Percentiles rank a stretch among this genome's conserved stretches.
Conservation (phyloP, 2,329 filamentous ascomycete genomes). For the Teratosphaeria epicoccoides region DNA sequence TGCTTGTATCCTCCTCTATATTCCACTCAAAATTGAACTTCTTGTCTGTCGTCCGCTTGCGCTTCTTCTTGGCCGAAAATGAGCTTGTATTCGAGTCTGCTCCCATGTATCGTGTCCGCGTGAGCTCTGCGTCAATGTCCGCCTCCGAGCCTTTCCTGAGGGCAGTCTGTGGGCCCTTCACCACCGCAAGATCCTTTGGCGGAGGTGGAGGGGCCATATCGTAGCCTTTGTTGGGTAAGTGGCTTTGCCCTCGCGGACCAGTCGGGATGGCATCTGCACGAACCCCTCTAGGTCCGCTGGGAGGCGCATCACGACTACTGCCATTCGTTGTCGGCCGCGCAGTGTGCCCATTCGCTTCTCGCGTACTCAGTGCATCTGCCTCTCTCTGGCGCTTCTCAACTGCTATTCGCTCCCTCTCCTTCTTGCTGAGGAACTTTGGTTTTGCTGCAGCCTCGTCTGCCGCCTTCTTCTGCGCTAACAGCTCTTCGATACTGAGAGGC, state of each 20-base stretch:
- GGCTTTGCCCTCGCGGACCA: conserved; percentile 42
- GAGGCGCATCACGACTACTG: conserved; percentile 23
- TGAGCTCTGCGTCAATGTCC: conserved; percentile 61
- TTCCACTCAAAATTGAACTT: conserved; percentile 99
- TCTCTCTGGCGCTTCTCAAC: conserved; percentile 68
- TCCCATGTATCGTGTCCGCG: conserved; percentile 80
- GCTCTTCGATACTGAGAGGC: conserved; percentile 74
- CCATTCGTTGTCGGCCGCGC: background rate
- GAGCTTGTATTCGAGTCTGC: conserved; percentile 76
- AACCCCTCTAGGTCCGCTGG: conserved; percentile 64
- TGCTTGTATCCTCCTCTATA: conserved; percentile 81
- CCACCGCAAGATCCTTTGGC: conserved; percentile 30
- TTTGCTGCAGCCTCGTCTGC: conserved; percentile 75
- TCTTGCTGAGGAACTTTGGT: conserved; percentile 78
- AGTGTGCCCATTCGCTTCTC: conserved; percentile 27
- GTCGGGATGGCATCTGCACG: conserved; percentile 40
- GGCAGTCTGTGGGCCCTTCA: conserved; percentile 23
- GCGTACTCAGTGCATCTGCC: conserved; percentile 49
- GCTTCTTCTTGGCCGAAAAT: conserved; percentile 93
- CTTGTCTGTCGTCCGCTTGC: conserved; percentile 80
- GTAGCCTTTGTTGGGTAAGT: conserved; percentile 34
- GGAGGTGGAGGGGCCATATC: conserved; percentile 44
- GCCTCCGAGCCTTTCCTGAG: conserved; percentile 40
- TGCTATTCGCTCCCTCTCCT: conserved; percentile 68
- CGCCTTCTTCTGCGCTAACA: conserved; percentile 74